Evolutionary conservation across 257 asterid species (phyloP), one percentile per base, ranked within the genome.

Genomic region (Plantago ovata): DNA sequence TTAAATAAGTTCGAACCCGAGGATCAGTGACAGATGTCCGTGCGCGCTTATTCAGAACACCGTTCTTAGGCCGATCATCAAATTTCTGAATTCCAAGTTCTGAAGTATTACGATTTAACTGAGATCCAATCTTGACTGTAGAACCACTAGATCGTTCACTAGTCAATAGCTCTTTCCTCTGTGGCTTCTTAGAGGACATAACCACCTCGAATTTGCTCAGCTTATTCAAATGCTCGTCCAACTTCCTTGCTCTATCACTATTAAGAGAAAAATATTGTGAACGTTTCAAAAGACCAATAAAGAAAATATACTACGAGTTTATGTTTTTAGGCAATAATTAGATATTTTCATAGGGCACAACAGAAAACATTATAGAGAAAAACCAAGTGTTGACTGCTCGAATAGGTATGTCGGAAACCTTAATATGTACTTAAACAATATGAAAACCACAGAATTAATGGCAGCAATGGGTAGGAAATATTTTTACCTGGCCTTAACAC

Each of bases 1-100:
- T 9, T 51, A 73, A 74, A 56, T 10, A 47, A 54, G 60, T 58
- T 89, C 96, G 56, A 72, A 93, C 99, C 99, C 95, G 92, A 56
- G 74, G 76, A 63, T 89, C 99, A 40, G 90, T 82, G 45, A 85
- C 72, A 56, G 99, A 79, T 70, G 99, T 84, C 49, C 99, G 96
- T 19, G 76, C 69, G 45, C 99, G 96, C 83, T 83, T 93, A 72
- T 71, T 89, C 68, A 86, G 76, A 72, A 72, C 70, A 61, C 51
- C 81, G 75, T 84, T 89, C 78, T 86, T 93, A 49, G 97, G 76
- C 61, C 94, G 83, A 38, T 89, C 96, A 68, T 86, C 97, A 32
- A 74, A 63, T 72, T 82, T 93, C 67, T 69, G 93, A 69, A 65
- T 72, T 49, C 77, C 79, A 53, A 69, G 38, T 18, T 89, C 97